Percentiles rank a stretch among this genome's conserved stretches.
phyloP scores from a whole-genome alignment of 352 stramenopile species.

The Pythium monospermum region DNA sequence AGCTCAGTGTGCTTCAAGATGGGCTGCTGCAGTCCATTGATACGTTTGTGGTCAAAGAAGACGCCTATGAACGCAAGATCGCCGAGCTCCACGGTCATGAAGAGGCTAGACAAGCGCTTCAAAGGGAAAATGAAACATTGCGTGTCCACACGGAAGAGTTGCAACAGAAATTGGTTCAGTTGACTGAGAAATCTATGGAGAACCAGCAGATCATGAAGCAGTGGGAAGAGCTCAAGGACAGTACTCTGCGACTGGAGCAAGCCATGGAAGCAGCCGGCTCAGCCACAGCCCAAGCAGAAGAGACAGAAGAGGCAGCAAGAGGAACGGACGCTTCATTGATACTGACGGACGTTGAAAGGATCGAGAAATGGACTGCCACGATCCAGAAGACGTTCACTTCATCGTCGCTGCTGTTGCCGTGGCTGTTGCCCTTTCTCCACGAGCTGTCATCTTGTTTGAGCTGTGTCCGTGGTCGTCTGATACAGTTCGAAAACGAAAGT shows the following conservation, averaged over 20 bases:
- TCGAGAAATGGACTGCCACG: too few relatives aligned
- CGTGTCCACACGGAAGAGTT: too few relatives aligned
- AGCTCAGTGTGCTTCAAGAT: slow-evolving; percentile 65
- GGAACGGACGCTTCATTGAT: too few relatives aligned
- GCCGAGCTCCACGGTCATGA: slow-evolving; percentile 25
- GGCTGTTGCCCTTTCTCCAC: slow-evolving; percentile 4
- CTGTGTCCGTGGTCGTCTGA: not conserved
- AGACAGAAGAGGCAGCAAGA: too few relatives aligned
- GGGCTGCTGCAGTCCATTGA: slow-evolving; percentile 58
- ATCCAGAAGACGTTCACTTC: not conserved
- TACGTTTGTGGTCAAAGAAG: slow-evolving; percentile 34
- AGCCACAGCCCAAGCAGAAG: too few relatives aligned
- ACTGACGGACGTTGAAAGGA: too few relatives aligned
- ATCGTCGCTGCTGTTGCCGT: not conserved
- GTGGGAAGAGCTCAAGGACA: too few relatives aligned
- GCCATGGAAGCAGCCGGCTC: too few relatives aligned
- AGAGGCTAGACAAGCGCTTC: not conserved
- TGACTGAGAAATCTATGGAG: too few relatives aligned
- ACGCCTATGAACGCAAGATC: slow-evolving; percentile 10
- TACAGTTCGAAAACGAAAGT: slow-evolving; percentile 14
- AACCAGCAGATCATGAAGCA: too few relatives aligned
- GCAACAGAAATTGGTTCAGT: too few relatives aligned
- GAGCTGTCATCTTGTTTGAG: not conserved
- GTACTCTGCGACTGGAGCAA: too few relatives aligned
- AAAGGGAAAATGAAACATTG: not conserved